These are phyloP conservation scores for Chiua virens DNA, from an alignment of 768 basidiomycete species.

Conservation along the genomic window DNA sequence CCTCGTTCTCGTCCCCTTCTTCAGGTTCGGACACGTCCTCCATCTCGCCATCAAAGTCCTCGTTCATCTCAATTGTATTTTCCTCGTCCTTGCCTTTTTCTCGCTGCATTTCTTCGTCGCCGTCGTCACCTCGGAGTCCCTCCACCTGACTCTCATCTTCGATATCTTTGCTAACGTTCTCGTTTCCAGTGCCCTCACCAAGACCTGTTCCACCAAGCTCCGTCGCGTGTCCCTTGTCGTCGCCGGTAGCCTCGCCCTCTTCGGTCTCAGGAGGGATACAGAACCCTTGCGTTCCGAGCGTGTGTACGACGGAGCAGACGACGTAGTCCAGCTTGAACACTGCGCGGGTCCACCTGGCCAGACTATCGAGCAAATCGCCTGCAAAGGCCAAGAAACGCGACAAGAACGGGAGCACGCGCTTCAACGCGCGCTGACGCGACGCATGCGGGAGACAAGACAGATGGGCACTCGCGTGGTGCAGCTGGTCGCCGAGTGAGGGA, in stretches of 20 bases:
- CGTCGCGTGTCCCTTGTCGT: conserved; percentile 38
- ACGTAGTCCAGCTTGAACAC: conserved; percentile 85
- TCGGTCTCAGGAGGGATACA: conserved; percentile 87
- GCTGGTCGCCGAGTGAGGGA: conserved; percentile 37
- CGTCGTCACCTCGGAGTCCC: conserved; percentile 74
- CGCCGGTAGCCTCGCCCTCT: conserved; percentile 46
- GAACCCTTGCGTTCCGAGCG: conserved; percentile 84
- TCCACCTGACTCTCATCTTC: conserved; percentile 97
- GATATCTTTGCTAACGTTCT: conserved; percentile 93
- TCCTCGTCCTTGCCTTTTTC: conserved; percentile 54
- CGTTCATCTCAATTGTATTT: conserved; percentile 87
- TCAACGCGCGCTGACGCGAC: conserved; percentile 36
- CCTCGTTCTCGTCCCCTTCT: conserved; percentile 43
- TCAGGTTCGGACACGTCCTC: conserved; percentile 72
- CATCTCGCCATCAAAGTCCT: conserved; percentile 85
- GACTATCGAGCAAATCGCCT: conserved; percentile 53
- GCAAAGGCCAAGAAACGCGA: conserved; percentile 58
- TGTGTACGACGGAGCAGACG: conserved; percentile 68
- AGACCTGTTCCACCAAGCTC: conserved; percentile 77
- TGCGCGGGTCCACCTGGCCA: conserved; percentile 67
- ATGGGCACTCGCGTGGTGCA: conserved; percentile 40
- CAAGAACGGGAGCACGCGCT: conserved; percentile 73
- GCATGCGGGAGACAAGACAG: conserved; percentile 38
- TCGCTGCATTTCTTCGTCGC: conserved; percentile 26
- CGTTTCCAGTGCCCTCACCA: conserved; percentile 80